Percentiles rank a stretch among this genome's conserved stretches.
These are phyloP conservation scores for Prunus armeniaca DNA, from an alignment of 306 rosid species.

Conservation along the genomic window DNA sequence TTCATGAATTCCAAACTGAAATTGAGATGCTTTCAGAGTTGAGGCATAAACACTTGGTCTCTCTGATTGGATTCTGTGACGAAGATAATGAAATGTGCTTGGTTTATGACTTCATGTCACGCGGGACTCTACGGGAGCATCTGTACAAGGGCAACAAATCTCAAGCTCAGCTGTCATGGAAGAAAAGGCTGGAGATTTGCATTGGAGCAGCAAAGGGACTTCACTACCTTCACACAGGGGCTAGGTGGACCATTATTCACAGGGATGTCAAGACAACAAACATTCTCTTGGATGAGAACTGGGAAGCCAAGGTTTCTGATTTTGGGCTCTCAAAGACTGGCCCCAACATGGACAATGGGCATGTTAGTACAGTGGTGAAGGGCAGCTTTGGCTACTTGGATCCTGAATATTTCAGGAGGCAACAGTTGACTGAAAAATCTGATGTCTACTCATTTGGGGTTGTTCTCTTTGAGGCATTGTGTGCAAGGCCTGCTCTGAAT, in stretches of 20 bases:
- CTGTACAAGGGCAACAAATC: constrained; percentile 47
- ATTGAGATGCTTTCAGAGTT: constrained; percentile 59
- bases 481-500: constrained; percentile 51
- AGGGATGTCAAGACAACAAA: constrained; percentile 56
- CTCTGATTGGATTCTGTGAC: constrained; percentile 52
- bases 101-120: constrained; percentile 49
- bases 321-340: constrained; percentile 57
- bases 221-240: constrained; percentile 60
- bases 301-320: constrained; percentile 57
- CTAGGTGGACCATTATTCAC: constrained; percentile 51
- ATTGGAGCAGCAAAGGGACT: constrained; percentile 61
- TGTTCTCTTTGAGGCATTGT: constrained; percentile 45
- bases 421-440: constrained; percentile 51
- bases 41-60: constrained; percentile 51
- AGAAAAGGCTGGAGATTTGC: constrained; percentile 49
- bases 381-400: constrained; percentile 56
- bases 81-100: constrained; percentile 54
- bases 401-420: constrained; percentile 50
- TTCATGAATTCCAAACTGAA: constrained; percentile 50
- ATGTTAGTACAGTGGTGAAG: constrained; percentile 55
- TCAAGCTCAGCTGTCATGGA: constrained; percentile 39
- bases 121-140: constrained; percentile 47
- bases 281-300: constrained; percentile 53
- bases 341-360: constrained; percentile 43
- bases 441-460: constrained; percentile 59